These are phyloP conservation scores for Cystofilobasidium capitatum DNA, from an alignment of 768 basidiomycete genomes.

Conservation along the genomic window DNA sequence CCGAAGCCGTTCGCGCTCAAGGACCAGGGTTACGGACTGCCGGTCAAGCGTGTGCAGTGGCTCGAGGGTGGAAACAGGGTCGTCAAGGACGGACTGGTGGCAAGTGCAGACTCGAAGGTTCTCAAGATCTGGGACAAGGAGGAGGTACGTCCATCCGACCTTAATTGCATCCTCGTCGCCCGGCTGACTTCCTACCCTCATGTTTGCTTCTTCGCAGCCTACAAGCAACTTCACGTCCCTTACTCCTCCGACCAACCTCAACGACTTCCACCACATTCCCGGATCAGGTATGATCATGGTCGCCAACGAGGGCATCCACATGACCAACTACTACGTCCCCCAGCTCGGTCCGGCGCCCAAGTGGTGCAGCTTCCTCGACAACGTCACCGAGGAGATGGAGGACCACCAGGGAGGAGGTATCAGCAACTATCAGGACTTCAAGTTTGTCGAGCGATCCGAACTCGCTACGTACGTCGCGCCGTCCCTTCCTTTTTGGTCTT, in stretches of 20 bases:
- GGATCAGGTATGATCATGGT: conserved; percentile 80
- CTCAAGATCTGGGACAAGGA: conserved; percentile 93
- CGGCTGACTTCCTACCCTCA: too few relatives aligned
- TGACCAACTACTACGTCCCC: conserved; percentile 89
- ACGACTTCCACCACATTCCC: conserved; percentile 81
- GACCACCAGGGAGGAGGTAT: conserved; percentile 66
- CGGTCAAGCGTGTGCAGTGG: conserved; percentile 77
- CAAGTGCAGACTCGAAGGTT: conserved; percentile 92
- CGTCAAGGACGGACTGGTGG: conserved; percentile 73
- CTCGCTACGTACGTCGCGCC: conserved; percentile 58
- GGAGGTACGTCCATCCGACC: conserved; percentile 39
- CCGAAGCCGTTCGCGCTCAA: conserved; percentile 74
- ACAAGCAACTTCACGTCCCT: conserved; percentile 81
- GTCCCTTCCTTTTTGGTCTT: neutral
- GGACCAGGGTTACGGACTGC: conserved; percentile 93
- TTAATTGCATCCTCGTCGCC: neutral
- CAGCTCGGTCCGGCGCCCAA: conserved; percentile 91
- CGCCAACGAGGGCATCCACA: conserved; percentile 93
- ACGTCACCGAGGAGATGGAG: conserved; percentile 90
- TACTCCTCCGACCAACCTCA: conserved; percentile 78
- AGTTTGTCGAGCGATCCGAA: conserved; percentile 83
- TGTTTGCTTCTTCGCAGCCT: conserved; percentile 47
- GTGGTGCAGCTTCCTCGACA: conserved; percentile 97
- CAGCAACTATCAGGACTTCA: conserved; percentile 88
- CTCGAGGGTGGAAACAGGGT: conserved; percentile 59